These are phyloP conservation scores for Podaxis rugospora DNA, from an alignment of 768 basidiomycete genomes.

Conservation along the genomic window DNA sequence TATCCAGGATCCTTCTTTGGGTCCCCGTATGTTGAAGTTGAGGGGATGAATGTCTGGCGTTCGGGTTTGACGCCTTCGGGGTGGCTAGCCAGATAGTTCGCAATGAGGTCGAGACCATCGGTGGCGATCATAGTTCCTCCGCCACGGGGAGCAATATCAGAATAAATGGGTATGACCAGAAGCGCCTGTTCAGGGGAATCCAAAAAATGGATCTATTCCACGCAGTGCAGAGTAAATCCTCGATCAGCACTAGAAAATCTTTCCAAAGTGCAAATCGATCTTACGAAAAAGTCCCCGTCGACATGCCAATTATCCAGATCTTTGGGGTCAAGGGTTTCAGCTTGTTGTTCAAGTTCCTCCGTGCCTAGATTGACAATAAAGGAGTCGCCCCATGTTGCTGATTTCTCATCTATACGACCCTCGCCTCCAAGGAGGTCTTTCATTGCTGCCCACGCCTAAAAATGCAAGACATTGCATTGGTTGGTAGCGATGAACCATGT, in stretches of 20 bases:
- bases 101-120: constrained; percentile 47
- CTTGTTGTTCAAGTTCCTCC: constrained; percentile 31
- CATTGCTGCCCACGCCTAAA: constrained; percentile 56
- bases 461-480: neutral
- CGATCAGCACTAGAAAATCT: neutral
- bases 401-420: constrained; percentile 48
- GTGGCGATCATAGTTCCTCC: constrained; percentile 61
- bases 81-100: constrained; percentile 45
- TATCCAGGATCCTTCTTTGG: constrained; percentile 36
- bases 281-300: constrained; percentile 54
- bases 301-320: constrained; percentile 64
- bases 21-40: constrained; percentile 30
- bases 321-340: constrained; percentile 28
- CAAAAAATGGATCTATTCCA: constrained; percentile 48
- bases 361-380: constrained; percentile 63
- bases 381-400: constrained; percentile 49
- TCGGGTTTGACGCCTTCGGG: constrained; percentile 48
- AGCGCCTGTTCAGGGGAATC: constrained; percentile 65
- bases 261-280: constrained; percentile 9
- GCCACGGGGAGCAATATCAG: constrained; percentile 48
- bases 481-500: constrained; percentile 28
- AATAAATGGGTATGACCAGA: constrained; percentile 57
- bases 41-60: constrained; percentile 42
- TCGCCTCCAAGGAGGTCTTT: constrained; percentile 57
- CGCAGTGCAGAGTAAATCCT: neutral